A percentile compares a stretch with the other conserved stretches of the same genome.
These are phyloP conservation scores for Allomyces macrogynus DNA, from an alignment of 192 early-diverging fungal genomes.

Conservation along the genomic window DNA sequence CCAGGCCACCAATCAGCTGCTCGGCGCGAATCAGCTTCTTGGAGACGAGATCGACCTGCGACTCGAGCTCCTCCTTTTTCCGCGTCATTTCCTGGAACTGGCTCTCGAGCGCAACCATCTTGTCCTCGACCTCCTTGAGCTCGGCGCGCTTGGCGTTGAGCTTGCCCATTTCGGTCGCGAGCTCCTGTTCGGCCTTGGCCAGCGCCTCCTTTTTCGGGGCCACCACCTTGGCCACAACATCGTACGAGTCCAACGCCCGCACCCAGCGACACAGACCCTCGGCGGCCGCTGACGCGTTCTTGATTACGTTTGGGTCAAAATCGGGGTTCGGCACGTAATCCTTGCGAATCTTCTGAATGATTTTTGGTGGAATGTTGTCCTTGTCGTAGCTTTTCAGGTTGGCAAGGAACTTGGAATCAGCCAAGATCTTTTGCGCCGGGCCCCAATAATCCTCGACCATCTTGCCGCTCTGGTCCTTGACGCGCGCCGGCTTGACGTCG, in stretches of 20 bases:
- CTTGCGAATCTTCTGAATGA: constrained; percentile 68
- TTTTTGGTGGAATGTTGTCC: constrained; percentile 42
- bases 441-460: constrained; percentile 68
- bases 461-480: constrained; percentile 41
- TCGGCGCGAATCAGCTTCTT: constrained; percentile 79
- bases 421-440: constrained; percentile 64
- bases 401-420: constrained; percentile 88
- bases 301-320: constrained; percentile 88
- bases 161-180: constrained; percentile 45
- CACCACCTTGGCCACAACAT: constrained; percentile 78
- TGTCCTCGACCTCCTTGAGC: constrained; percentile 65
- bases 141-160: constrained; percentile 52
- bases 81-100: constrained; percentile 89
- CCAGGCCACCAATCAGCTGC: constrained; percentile 64
- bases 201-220: constrained; percentile 90
- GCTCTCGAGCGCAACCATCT: constrained; percentile 79
- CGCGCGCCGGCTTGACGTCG: constrained; percentile 65
- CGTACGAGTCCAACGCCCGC: constrained; percentile 79
- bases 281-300: constrained; percentile 90
- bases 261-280: constrained; percentile 97
- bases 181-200: constrained; percentile 49
- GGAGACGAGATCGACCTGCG: constrained; percentile 85
- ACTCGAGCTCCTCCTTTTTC: constrained; percentile 71
- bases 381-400: constrained; percentile 93
- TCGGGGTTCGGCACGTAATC: constrained; percentile 64